Evolutionary conservation across 192 early-diverging fungal species (phyloP).

Genomic region (Rhizoclosmatium globosum): DNA sequence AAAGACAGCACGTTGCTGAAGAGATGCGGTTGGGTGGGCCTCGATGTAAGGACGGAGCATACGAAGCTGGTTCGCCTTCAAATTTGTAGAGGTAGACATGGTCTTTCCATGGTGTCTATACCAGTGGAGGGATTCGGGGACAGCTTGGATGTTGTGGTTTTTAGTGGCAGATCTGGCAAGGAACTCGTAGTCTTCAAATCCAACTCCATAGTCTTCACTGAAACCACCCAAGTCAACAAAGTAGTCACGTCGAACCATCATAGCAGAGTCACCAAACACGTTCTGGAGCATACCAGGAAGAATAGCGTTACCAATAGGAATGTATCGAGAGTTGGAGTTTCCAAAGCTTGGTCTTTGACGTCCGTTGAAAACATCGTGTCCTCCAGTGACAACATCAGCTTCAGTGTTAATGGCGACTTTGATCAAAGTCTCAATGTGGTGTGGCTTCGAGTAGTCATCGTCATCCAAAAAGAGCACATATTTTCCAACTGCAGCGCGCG

Average conservation of each 20-base stretch:
- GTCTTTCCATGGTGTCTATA: constrained; percentile 41
- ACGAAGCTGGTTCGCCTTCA: constrained; percentile 46
- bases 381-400: constrained; percentile 50
- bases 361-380: constrained; percentile 50
- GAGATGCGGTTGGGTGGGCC: constrained; percentile 10
- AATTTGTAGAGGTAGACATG: constrained; percentile 41
- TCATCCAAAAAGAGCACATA: constrained; percentile 55
- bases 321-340: constrained; percentile 33
- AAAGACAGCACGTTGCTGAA: constrained; percentile 32
- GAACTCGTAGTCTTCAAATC: constrained; percentile 58
- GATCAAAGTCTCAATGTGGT: constrained; percentile 51
- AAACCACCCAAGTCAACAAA: constrained; percentile 49
- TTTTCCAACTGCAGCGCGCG: constrained; percentile 41
- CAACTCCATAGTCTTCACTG: constrained; percentile 52
- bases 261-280: constrained; percentile 53
- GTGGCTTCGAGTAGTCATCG: constrained; percentile 52
- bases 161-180: constrained; percentile 44
- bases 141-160: constrained; percentile 41
- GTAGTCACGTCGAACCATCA: constrained; percentile 48
- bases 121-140: constrained; percentile 52
- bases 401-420: constrained; percentile 54
- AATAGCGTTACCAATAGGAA: constrained; percentile 48
- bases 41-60: constrained; percentile 46
- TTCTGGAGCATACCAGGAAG: constrained; percentile 52
- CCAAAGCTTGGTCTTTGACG: constrained; percentile 28